Percentiles rank a stretch among this genome's conserved stretches.
phyloP scores from a whole-genome alignment of 2,329 filamentous ascomycete species.

The Fusarium citri region DNA sequence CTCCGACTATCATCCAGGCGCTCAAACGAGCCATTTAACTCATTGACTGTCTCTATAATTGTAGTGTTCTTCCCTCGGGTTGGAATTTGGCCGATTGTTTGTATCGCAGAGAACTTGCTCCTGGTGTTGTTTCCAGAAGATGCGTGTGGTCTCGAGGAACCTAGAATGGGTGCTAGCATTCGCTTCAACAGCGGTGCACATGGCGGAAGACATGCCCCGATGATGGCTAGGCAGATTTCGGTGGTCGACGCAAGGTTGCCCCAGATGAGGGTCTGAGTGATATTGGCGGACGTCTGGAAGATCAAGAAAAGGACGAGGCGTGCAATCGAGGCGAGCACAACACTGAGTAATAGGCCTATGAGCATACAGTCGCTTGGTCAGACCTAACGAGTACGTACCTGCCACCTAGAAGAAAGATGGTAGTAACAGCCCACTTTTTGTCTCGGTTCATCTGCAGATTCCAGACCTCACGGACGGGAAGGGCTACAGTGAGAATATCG shows the following conservation, averaged over 20 bases:
- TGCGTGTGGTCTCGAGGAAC: background rate
- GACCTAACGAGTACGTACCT: background rate
- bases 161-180: conserved; percentile 18
- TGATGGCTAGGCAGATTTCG: conserved; percentile 29
- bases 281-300: conserved; percentile 8
- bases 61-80: background rate
- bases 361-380: background rate
- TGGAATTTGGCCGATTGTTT: background rate
- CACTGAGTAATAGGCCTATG: background rate
- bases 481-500: background rate
- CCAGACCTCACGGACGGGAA: conserved; percentile 16
- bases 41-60: background rate
- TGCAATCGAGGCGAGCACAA: conserved; percentile 15
- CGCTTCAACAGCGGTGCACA: conserved; percentile 16
- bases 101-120: background rate
- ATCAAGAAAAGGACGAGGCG: conserved; percentile 12
- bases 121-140: background rate
- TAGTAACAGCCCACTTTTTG: conserved; percentile 18
- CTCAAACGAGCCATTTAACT: conserved; percentile 10
- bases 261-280: conserved; percentile 14
- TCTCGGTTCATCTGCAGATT: conserved; percentile 14
- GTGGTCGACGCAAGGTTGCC: conserved; percentile 32
- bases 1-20: conserved; percentile 12
- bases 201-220: conserved; percentile 14
- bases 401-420: conserved; percentile 16